Base-by-base conservation (phyloP, 2,329 filamentous ascomycete species). In the Lecanicillium sp. region DNA sequence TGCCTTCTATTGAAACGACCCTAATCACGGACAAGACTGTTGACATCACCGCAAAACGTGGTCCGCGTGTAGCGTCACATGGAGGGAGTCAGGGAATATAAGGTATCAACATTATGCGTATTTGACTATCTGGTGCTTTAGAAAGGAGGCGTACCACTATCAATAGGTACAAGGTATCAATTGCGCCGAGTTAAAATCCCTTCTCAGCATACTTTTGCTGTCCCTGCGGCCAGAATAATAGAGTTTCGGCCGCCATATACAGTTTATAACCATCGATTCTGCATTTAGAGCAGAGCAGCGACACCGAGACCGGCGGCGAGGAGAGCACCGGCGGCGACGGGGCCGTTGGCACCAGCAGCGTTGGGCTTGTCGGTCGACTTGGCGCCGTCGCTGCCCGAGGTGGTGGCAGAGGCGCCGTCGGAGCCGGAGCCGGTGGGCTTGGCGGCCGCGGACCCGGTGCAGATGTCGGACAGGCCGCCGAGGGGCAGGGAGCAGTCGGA, bases 361-460 rank as follows among this genome's bases (percentile, higher is more conserved):
- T 12, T 29, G 7, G 26, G 26, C 5, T 36, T 15, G 15, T 15
- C 33, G 5, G 33, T 36, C 11, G 26, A 7, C 12, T 12, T 53
- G 44, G 55, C 54, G 39, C 51, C 26, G 77, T 57, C 14, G 63
- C 62, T 51, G 65, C 69, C 48, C 77, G 56, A 49, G 73, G 69
- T 48, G 71, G 64, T 21, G 4, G 12, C 17, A 23, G 20, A 12
- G 33, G 29, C 21, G 12, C 19, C 21, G 5, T 24, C 12, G 14
- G 20, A n/a, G 38, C 14, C 23, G 23, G n/a, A 9, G 32, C 33
- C 43, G 10, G 32, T 30, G 23, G 23, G 21, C 23, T 30, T 26
- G 39, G 24, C 11, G 17, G 24, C 21, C n/a, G 23, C 36, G 23
- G 20, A 19, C 5, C 17, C 15, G 17, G n/a, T 20, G 47, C 35